Evolutionary conservation across 768 basidiomycete species (phyloP).

Genomic region (Symmetrospora coprosmae): DNA sequence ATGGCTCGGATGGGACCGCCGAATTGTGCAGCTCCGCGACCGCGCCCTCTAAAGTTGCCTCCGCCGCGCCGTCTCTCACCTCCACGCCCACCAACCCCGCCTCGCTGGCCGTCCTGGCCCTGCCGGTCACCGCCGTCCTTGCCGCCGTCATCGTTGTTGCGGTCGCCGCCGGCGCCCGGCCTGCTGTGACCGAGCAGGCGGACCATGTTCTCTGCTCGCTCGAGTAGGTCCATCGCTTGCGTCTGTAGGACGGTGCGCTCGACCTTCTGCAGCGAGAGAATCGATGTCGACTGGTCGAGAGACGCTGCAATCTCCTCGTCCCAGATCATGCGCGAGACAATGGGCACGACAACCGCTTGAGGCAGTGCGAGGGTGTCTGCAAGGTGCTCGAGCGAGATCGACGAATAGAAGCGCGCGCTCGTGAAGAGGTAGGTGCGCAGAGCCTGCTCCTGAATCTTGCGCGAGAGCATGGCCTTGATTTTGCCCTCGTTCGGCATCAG

Average conservation of each 20-base stretch:
- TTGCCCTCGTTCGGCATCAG: conserved; percentile 74
- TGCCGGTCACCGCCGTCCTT: neutral
- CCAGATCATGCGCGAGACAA: conserved; percentile 98
- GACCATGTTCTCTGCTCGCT: conserved; percentile 68
- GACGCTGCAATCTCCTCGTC: conserved; percentile 80
- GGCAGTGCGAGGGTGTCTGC: conserved; percentile 77
- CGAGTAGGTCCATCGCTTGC: conserved; percentile 73
- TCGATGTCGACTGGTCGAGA: conserved; percentile 74
- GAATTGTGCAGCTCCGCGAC: neutral
- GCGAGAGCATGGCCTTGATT: conserved; percentile 89
- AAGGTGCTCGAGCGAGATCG: conserved; percentile 72
- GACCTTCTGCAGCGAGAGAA: conserved; percentile 82
- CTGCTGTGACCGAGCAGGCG: conserved; percentile 65
- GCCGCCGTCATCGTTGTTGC: neutral
- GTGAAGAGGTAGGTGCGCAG: conserved; percentile 94
- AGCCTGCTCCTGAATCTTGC: conserved; percentile 95
- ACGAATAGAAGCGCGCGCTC: conserved; percentile 85
- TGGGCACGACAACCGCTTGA: conserved; percentile 63
- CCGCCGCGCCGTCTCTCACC: conserved; percentile 1
- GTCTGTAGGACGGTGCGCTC: conserved; percentile 79
- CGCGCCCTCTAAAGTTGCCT: neutral
- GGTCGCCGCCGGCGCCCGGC: conserved; percentile 9
- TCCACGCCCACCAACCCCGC: neutral
- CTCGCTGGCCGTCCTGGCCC: conserved; percentile 1
- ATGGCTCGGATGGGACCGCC: conserved; percentile 12